Evolutionary conservation across 176 grass and related monocot species (phyloP).

Genomic region (Raddia distichophylla): DNA sequence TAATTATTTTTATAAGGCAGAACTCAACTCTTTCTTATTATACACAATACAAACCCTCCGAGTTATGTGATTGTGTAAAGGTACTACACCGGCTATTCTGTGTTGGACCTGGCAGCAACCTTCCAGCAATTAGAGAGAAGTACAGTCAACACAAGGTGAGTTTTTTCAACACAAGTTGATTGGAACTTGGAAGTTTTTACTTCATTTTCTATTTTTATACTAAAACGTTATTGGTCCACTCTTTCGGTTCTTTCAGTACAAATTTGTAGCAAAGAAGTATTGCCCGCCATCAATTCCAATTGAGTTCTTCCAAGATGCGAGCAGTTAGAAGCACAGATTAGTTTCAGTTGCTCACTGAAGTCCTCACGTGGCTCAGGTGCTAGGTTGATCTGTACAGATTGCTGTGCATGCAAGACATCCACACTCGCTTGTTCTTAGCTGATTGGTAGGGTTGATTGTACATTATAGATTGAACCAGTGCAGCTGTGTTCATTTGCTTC

Average conservation of each 20-base stretch:
- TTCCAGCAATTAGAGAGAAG: constrained; percentile 85
- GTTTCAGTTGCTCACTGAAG: constrained; percentile 35
- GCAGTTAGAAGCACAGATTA: constrained; percentile 37
- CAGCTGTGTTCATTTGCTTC: constrained; percentile 21
- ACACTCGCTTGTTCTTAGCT: constrained; percentile 31
- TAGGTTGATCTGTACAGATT: constrained; percentile 36
- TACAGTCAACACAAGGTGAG: constrained; percentile 94
- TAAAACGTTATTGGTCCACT: constrained; percentile 6
- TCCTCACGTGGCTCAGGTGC: background rate
- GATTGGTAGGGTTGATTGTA: constrained; percentile 22
- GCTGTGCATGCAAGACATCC: constrained; percentile 31
- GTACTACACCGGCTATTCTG: constrained; percentile 62
- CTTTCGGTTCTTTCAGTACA: constrained; percentile 58
- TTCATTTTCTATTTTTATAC: constrained; percentile 17
- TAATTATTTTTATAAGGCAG: constrained; percentile 47
- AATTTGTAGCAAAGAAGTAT: constrained; percentile 92
- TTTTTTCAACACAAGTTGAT: constrained; percentile 9
- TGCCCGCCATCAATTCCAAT: constrained; percentile 66
- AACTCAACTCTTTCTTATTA: constrained; percentile 73
- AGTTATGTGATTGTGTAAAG: constrained; percentile 63
- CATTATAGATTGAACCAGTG: constrained; percentile 21
- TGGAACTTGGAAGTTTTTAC: constrained; percentile 20
- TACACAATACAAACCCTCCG: constrained; percentile 72
- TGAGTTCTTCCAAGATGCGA: constrained; percentile 66
- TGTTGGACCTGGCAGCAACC: constrained; percentile 64